Conservation (phyloP, 805 yeast species). For the Ogataea zsoltii region DNA sequence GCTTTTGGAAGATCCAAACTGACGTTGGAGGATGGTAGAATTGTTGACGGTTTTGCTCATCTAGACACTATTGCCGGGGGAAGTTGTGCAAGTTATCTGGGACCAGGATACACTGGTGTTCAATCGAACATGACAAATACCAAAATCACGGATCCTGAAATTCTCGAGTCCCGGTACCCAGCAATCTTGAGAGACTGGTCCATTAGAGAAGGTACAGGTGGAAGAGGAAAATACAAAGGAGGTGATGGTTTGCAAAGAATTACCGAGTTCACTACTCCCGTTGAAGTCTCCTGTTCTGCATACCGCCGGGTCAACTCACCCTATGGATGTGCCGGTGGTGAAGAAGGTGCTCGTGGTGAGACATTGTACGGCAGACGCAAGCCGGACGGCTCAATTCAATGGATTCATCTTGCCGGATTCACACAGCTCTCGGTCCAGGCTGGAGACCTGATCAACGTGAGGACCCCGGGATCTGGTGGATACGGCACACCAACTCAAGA, state of each 20-base stretch:
- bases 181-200: conserved; percentile 46
- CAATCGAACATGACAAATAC: conserved; percentile 40
- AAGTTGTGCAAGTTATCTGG: conserved; percentile 48
- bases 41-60: conserved; percentile 47
- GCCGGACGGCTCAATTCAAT: conserved; percentile 27
- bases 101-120: conserved; percentile 48
- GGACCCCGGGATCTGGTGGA: conserved; percentile 48
- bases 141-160: conserved; percentile 52
- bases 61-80: conserved; percentile 59
- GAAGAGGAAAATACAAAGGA: conserved; percentile 47
- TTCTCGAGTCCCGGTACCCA: conserved; percentile 53
- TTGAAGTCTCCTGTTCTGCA: conserved; percentile 46
- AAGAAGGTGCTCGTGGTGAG: conserved; percentile 48
- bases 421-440: conserved; percentile 41
- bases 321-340: conserved; percentile 55
- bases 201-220: conserved; percentile 48
- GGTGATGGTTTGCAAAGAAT: conserved; percentile 54
- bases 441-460: conserved; percentile 39
- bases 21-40: conserved; percentile 47
- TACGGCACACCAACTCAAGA: conserved; percentile 28
- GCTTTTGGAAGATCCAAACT: conserved; percentile 62
- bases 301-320: conserved; percentile 56
- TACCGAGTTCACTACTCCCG: conserved; percentile 42
- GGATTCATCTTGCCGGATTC: conserved; percentile 34
- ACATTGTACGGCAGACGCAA: conserved; percentile 36